Conservation (phyloP, 1,139 yeast species). For the Entelexis paramagnoliae region DNA sequence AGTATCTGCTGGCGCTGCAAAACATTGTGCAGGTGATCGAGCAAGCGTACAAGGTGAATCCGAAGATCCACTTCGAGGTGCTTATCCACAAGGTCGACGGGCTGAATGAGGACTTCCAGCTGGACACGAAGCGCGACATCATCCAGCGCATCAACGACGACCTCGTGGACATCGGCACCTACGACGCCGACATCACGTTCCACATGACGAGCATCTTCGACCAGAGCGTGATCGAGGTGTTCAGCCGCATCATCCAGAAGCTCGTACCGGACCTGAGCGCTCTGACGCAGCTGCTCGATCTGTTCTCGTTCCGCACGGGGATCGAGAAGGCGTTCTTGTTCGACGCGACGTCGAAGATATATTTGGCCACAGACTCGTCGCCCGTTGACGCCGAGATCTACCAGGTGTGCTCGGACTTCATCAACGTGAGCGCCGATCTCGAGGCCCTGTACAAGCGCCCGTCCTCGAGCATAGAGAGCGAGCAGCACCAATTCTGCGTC, state of each 20-base stretch:
- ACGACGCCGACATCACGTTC: conserved; percentile 83
- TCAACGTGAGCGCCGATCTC: conserved; percentile 84
- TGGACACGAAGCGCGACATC: conserved; percentile 92
- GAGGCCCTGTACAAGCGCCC: conserved; percentile 37
- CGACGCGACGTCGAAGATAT: conserved; percentile 87
- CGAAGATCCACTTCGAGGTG: conserved; percentile 79
- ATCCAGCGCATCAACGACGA: conserved; percentile 96
- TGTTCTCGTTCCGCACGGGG: conserved; percentile 77
- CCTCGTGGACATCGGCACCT: conserved; percentile 74
- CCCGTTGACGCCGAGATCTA: conserved; percentile 94
- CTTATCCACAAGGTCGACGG: conserved; percentile 94
- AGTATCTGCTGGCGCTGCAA: conserved; percentile 81
- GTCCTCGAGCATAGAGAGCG: conserved; percentile 10
- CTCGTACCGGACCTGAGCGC: conserved; percentile 81
- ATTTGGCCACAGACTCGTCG: conserved; percentile 90
- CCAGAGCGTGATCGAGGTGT: conserved; percentile 92
- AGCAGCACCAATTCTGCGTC: conserved; percentile 29
- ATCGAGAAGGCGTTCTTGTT: conserved; percentile 88
- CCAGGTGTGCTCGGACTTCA: conserved; percentile 94
- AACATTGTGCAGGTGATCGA: conserved; percentile 82
- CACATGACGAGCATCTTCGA: conserved; percentile 90
- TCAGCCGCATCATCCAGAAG: conserved; percentile 84
- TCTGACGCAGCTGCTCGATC: conserved; percentile 78
- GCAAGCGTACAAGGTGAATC: conserved; percentile 77
- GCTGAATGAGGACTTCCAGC: conserved; percentile 79